Evolutionary conservation across 2,329 filamentous ascomycete genomes (phyloP).

Genomic region (Zasmidium citrigriseum): DNA sequence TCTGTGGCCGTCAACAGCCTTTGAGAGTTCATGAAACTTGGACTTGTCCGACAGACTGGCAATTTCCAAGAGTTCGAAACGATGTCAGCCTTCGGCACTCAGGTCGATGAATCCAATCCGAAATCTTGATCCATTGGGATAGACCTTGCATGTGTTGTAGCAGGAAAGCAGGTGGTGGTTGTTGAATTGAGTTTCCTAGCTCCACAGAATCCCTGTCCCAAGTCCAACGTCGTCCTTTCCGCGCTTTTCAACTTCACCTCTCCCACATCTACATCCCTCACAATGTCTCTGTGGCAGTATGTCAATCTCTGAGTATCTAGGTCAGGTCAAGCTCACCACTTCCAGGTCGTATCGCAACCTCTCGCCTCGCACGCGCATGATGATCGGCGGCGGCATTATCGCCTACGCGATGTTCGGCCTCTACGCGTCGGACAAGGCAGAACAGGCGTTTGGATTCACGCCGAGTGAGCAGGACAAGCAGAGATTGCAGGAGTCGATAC

Average conservation of each 20-base stretch:
- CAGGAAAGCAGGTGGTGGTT: too few relatives aligned
- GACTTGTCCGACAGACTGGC: too few relatives aligned
- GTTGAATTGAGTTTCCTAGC: not conserved
- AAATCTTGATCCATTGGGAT: too few relatives aligned
- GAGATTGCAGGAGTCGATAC: constrained; percentile 61
- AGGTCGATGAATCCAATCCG: too few relatives aligned
- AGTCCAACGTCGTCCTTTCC: too few relatives aligned
- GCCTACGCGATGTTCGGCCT: constrained; percentile 74
- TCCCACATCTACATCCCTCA: not conserved
- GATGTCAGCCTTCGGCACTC: too few relatives aligned
- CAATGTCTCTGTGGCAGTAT: constrained; percentile 27
- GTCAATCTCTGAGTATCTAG: not conserved
- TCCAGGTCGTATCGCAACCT: constrained; percentile 66
- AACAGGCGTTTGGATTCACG: constrained; percentile 71
- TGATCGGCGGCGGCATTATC: constrained; percentile 73
- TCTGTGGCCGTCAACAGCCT: too few relatives aligned
- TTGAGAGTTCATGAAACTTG: too few relatives aligned
- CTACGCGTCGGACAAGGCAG: constrained; percentile 71
- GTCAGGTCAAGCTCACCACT: not conserved
- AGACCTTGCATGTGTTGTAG: too few relatives aligned
- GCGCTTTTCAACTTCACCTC: not conserved
- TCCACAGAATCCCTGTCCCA: not conserved
- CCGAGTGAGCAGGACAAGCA: constrained; percentile 73
- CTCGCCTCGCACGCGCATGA: constrained; percentile 66
- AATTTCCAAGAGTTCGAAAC: too few relatives aligned